Evolutionary conservation across 306 rosid genomes (phyloP).

Genomic region (Oxytropis ochrocephala): DNA sequence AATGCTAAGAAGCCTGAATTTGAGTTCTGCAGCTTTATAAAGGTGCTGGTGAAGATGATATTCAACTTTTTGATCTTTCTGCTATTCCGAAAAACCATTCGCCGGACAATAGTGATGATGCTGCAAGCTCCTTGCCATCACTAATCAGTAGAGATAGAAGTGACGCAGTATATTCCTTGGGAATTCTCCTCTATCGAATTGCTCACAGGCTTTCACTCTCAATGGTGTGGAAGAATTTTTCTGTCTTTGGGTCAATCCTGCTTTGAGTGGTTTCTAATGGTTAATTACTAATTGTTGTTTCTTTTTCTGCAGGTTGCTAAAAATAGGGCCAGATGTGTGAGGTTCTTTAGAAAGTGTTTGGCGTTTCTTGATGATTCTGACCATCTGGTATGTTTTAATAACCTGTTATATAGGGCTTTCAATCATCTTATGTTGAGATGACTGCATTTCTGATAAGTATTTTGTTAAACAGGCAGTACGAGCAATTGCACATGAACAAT

Average conservation of each 20-base stretch:
- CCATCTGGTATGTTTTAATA: conserved; percentile 63
- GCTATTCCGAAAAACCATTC: conserved; percentile 66
- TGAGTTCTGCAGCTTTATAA: conserved; percentile 72
- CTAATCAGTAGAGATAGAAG: conserved; percentile 60
- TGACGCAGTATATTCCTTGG: conserved; percentile 82
- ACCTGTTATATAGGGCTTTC: not conserved
- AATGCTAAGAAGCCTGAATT: conserved; percentile 18
- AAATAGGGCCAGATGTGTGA: conserved; percentile 77
- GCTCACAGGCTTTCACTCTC: conserved; percentile 96
- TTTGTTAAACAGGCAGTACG: conserved; percentile 73
- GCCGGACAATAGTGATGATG: conserved; percentile 49
- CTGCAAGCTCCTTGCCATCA: conserved; percentile 67
- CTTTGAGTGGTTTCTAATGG: conserved; percentile 10
- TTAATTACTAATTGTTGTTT: conserved; percentile 24
- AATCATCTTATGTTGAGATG: conserved; percentile 8
- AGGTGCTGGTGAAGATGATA: conserved; percentile 91
- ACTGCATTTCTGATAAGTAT: conserved; percentile 16
- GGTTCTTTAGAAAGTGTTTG: conserved; percentile 78
- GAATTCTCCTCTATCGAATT: conserved; percentile 80
- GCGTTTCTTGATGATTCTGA: conserved; percentile 85
- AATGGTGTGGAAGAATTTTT: conserved; percentile 51
- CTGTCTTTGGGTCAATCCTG: conserved; percentile 1
- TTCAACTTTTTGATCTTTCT: conserved; percentile 95
- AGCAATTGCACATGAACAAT: conserved; percentile 94
- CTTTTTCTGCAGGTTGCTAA: conserved; percentile 64